Conservation (phyloP, 2,329 filamentous ascomycete genomes). For the Colletotrichum acutatum region DNA sequence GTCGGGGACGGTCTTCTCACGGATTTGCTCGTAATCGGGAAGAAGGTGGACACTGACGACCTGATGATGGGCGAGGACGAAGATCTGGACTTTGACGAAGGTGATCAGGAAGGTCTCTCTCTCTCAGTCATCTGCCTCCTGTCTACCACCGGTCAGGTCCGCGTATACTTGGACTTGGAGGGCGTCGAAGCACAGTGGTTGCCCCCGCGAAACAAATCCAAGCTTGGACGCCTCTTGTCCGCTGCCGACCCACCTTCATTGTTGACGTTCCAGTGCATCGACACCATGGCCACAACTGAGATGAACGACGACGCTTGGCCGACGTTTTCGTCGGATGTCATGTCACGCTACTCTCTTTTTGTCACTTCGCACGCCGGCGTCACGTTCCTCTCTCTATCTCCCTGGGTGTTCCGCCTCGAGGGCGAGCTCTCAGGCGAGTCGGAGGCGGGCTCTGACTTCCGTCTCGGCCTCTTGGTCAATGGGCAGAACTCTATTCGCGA, state of each 20-base stretch:
- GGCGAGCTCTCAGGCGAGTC: constrained; percentile 67
- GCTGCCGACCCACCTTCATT: constrained; percentile 57
- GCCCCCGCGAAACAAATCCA: constrained; percentile 65
- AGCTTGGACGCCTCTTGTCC: constrained; percentile 51
- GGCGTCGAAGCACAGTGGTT: constrained; percentile 75
- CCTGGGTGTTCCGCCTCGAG: constrained; percentile 74
- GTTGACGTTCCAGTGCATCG: constrained; percentile 71
- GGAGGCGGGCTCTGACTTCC: constrained; percentile 69
- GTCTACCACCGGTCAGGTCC: constrained; percentile 69
- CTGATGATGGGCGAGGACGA: constrained; percentile 73
- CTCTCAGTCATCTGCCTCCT: constrained; percentile 69
- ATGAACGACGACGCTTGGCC: constrained; percentile 69
- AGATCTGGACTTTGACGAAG: constrained; percentile 66
- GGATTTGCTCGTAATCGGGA: constrained; percentile 72
- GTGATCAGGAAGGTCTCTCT: constrained; percentile 69
- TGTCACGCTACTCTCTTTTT: constrained; percentile 72
- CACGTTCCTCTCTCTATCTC: constrained; percentile 67
- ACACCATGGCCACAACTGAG: constrained; percentile 66
- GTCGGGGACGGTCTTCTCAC: constrained; percentile 67
- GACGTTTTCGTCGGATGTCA: constrained; percentile 69
- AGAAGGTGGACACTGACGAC: constrained; percentile 69
- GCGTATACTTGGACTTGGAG: constrained; percentile 70
- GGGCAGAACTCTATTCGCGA: constrained; percentile 67
- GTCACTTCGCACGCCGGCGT: constrained; percentile 71
- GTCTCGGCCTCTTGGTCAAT: constrained; percentile 69